Base-by-base conservation (phyloP, 139 green algal genomes). In the Astrephomene gubernaculifera region DNA sequence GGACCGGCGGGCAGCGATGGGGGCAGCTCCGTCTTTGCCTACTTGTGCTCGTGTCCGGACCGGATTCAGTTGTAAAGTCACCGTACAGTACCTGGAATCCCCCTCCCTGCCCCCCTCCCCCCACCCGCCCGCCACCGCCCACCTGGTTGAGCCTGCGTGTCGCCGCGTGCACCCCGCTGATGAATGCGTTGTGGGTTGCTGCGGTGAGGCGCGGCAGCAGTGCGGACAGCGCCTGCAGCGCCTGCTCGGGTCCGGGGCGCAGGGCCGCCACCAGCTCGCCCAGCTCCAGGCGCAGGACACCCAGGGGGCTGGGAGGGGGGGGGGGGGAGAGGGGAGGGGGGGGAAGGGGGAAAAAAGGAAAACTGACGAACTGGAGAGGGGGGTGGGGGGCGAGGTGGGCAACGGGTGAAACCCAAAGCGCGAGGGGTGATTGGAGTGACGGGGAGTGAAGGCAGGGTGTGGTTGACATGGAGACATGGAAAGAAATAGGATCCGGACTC, bases 141-240 rank as follows among this genome's bases (percentile, higher is more conserved):
- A 81, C 72, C 52, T 61, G 57, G n/a, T 38, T 63, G 45, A 82
- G 74, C 5, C 74, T 36, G 9, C 74, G 54, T 9, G 61, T 80
- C 45, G 86, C 57, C 4, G 79, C 31, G 27, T 71, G 60, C 27
- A 92, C 84, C 27, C 88, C 69, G 43, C 71, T 78, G 54, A 96
- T 94, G 87, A 95, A 95, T 2, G 68, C 64, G 35, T 64, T 70
- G 90, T 94, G 94, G 21, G 68, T 64, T 69, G 91, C 27, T n/a
- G 67, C 74, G 17, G 93, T 89, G 43, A 95, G 85, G 19, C 72
- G 54, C 0, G 93, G 93, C 79, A 95, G 88, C 72, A 93, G 86
- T 2, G 7, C 35, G 21, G 53, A 69, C 81, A 44, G 60, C 10
- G 39, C 4, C 25, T 61, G 38, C 27, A 95, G 65, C 71, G 91